Conservation (phyloP, 306 rosid species). For the Clitoria ternatea region DNA sequence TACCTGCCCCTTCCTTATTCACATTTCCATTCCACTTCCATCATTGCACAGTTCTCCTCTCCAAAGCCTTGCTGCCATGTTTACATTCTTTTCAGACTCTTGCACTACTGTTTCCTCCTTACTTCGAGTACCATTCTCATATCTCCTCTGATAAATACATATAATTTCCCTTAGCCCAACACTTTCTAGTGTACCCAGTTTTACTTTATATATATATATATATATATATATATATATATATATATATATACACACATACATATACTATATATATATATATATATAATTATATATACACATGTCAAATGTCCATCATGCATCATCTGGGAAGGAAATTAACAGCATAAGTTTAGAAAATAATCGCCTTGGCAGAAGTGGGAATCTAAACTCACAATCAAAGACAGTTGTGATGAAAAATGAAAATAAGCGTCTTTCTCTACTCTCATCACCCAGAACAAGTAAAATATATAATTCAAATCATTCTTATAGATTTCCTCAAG, state of each 20-base stretch:
- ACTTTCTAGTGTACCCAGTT: too few species aligned
- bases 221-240: too few species aligned
- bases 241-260: too few species aligned
- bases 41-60: background rate
- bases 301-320: background rate
- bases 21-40: background rate
- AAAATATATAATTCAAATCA: background rate
- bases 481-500: background rate
- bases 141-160: background rate
- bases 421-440: too few species aligned
- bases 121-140: background rate
- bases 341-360: background rate
- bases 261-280: too few species aligned
- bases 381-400: conserved; percentile 8
- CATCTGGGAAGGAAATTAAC: background rate
- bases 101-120: background rate
- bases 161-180: background rate
- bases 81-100: background rate
- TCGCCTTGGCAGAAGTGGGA: background rate
- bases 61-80: background rate
- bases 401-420: background rate
- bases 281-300: too few species aligned
- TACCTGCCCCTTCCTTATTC: background rate
- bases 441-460: background rate
- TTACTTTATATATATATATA: too few species aligned